These are phyloP conservation scores for Collariella sp. DNA, from an alignment of 495 filamentous ascomycete species.

Conservation along the genomic window DNA sequence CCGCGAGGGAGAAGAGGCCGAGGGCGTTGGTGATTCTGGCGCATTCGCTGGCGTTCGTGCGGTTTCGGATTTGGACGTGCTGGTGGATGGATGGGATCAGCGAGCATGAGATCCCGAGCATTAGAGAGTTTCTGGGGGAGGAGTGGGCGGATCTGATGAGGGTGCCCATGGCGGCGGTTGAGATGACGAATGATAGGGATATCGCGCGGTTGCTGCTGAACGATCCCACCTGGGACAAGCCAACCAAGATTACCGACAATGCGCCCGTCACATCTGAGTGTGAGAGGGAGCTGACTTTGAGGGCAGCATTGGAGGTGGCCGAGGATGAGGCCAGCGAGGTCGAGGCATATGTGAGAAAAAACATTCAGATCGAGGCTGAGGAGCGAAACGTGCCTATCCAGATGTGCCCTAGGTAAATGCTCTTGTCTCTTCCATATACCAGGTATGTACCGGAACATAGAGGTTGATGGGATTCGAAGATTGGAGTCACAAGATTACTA, in stretches of 20 bases:
- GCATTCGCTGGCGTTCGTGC: constrained; percentile 38
- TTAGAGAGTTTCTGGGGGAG: constrained; percentile 28
- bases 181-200: constrained; percentile 12
- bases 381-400: too few relatives aligned
- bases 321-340: background rate
- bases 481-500: too few relatives aligned
- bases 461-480: too few relatives aligned
- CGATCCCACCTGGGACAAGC: constrained; percentile 28
- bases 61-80: constrained; percentile 19
- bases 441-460: too few relatives aligned
- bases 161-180: constrained; percentile 28
- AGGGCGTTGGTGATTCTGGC: constrained; percentile 47
- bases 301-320: constrained; percentile 6
- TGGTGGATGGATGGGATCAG: constrained; percentile 43
- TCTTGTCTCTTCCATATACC: too few relatives aligned
- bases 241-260: constrained; percentile 14
- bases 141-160: constrained; percentile 30
- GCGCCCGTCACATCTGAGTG: constrained; percentile 1
- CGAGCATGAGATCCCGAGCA: constrained; percentile 32
- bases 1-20: constrained; percentile 42
- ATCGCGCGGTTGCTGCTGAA: constrained; percentile 30
- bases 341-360: background rate
- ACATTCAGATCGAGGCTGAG: background rate
- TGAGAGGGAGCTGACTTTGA: constrained; percentile 7
- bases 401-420: too few relatives aligned